Evolutionary conservation across 2,329 filamentous ascomycete genomes (phyloP), one percentile per base, ranked within the genome.

Genomic region (Orbilia oligospora): DNA sequence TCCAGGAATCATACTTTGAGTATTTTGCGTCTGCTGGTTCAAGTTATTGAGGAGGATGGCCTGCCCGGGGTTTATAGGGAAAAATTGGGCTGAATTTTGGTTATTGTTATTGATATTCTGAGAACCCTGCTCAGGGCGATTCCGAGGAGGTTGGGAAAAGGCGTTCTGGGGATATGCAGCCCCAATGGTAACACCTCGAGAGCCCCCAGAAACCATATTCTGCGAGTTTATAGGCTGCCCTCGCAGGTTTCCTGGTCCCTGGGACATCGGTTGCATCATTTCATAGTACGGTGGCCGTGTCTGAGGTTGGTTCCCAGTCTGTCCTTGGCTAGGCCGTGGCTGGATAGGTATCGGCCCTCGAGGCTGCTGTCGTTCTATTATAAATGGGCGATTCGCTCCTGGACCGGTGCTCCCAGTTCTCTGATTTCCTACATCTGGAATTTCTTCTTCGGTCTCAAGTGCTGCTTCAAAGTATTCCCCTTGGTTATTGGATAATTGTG

Each of bases 201-300:
- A 41, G 2, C 9, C 33, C 5, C 36, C n/a, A 3, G 8, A 18
- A 6, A 24, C 2, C 30, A 24, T 61, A 24, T 9, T 24, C 33
- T 44, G 53, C 14, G 5, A 18, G 4, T 41, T 41, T 3, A 16
- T 18, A 12, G 18, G 33, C 8, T 61, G 55, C 14, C 18, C 36
- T 61, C 24, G 33, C 36, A 36, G 14, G 14, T 38, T 56, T 12
- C 53, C 30, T 0, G 8, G 2, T 24, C 30, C n/a, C 2, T 3
- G 10, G 16, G 10, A 20, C 8, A 16, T 27, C 2, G 55, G 55
- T 18, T 61, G 55, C 33, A 61, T 61, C 55, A 61, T 61, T 44
- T 61, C 55, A 14, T 41, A 61, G 20, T 18, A 61, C 3, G 55
- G 55, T 16, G 10, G 8, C n/a, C n/a, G n/a, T n/a, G n/a, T n/a